Evolutionary conservation across 1,284 basidiomycete species (phyloP).

Genomic region (Moesziomyces parantarcticus): DNA sequence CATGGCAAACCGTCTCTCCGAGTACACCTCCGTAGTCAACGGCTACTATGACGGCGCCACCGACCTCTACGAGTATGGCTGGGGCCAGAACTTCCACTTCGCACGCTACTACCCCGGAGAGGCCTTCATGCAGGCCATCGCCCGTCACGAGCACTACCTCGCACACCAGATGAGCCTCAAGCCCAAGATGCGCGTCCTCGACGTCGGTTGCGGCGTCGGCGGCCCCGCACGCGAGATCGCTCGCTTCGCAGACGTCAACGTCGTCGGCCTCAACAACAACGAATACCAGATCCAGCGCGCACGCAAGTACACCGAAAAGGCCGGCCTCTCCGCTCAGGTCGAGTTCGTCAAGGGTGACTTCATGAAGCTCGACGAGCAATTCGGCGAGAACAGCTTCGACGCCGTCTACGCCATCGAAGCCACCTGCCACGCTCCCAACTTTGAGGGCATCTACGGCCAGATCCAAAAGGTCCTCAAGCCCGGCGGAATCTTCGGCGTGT

Average conservation of each 20-base stretch:
- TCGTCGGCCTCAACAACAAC: conserved; percentile 96
- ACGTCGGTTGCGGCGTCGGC: conserved; percentile 97
- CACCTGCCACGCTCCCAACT: conserved; percentile 93
- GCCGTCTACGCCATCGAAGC: conserved; percentile 99
- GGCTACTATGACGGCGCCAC: conserved; percentile 98
- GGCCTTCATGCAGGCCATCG: conserved; percentile 81
- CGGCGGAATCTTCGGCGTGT: conserved; percentile 94
- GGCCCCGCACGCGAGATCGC: conserved; percentile 96
- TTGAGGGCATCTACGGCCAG: conserved; percentile 94
- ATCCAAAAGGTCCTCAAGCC: conserved; percentile 96
- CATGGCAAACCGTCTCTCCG: conserved; percentile 80
- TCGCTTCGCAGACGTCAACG: conserved; percentile 84
- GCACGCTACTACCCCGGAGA: conserved; percentile 98
- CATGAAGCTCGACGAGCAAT: conserved; percentile 91
- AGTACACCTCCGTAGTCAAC: conserved; percentile 94
- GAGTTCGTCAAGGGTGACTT: conserved; percentile 79
- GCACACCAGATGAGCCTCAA: conserved; percentile 73
- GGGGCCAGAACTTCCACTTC: conserved; percentile 95
- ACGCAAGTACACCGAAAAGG: conserved; percentile 82
- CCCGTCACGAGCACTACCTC: conserved; percentile 98
- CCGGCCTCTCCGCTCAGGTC: conserved; percentile 81
- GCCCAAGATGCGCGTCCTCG: conserved; percentile 93
- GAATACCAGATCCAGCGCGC: conserved; percentile 92
- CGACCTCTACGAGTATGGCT: conserved; percentile 95
- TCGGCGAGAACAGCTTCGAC: conserved; percentile 93